Evolutionary conservation across 805 yeast genomes (phyloP), one percentile per base, ranked within the genome.

Genomic region (Lachancea mirantina): DNA sequence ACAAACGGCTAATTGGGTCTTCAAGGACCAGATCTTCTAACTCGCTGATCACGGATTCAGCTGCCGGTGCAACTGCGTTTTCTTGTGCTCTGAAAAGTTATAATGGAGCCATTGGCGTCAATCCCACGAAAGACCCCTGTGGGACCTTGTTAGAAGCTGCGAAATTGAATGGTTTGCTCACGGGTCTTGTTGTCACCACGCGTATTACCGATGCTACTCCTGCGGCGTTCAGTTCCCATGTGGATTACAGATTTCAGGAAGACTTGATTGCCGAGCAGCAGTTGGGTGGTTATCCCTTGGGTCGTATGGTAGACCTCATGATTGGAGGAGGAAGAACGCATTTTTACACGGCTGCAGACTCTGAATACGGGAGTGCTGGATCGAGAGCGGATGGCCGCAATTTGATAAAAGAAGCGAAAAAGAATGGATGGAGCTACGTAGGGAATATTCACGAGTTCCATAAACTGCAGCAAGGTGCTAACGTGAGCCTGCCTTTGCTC

Each of bases 11-110:
- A 28, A 70, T 87, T 32, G 97, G 97, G 17, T 70, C 82, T 15
- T 81, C 94, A 6, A 70, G 96, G 45, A 88, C 97, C 0, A 68
- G 87, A 40, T 82, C 95, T 11, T 73, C 75, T 16, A 65, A 68
- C 42, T 81, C 94, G 1, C 64, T 83, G 47, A 74, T 88, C 39
- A 88, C 97, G 0, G 97, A 88, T 55, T 83, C 95, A 18, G 97
- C 97, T 8, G 97, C 97, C 2, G 96, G 96, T 10, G 97, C 96
- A 10, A 85, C 95, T 9, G 96, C 95, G 1, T 88, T 87, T 50
- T 68, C 94, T 0, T 84, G 95, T 57, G 89, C 77, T 5, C 50
- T 76, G 47, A 88, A 88, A 62, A 64, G 87, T 4, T 85, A 84
- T 60, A 88, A 88, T 55, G 92, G 94, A 10, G 96, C 95, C 8